These are phyloP conservation scores for Tricholoma terreum DNA, from an alignment of 768 basidiomycete species.

Conservation along the genomic window DNA sequence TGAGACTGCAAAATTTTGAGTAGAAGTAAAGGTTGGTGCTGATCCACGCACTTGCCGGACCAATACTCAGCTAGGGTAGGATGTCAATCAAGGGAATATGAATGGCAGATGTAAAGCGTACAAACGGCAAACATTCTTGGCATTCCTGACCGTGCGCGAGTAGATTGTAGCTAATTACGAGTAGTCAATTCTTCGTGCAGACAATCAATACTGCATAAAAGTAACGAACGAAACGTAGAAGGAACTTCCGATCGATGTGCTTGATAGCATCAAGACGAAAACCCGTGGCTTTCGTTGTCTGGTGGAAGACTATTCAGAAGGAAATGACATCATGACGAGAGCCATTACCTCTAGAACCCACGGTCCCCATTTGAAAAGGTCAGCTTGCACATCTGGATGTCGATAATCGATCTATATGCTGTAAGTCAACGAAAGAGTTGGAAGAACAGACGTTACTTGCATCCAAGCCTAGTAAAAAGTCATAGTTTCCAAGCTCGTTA, in stretches of 20 bases:
- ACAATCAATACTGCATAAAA: neutral
- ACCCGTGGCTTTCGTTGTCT: conserved; percentile 70
- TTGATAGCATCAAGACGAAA: conserved; percentile 92
- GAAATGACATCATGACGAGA: neutral
- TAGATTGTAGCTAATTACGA: conserved; percentile 45
- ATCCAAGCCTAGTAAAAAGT: conserved; percentile 75
- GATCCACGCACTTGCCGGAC: conserved; percentile 57
- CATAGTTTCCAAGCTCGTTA: conserved; percentile 83
- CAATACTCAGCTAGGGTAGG: conserved; percentile 72
- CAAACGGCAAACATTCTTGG: conserved; percentile 57
- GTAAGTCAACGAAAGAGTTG: neutral
- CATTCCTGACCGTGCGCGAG: conserved; percentile 42
- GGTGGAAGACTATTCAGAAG: conserved; percentile 1
- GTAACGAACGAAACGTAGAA: conserved; percentile 61
- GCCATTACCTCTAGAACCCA: conserved; percentile 60
- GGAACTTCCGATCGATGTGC: conserved; percentile 73
- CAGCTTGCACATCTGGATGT: conserved; percentile 75
- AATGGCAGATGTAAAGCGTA: conserved; percentile 21
- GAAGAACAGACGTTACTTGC: conserved; percentile 35
- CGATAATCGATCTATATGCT: conserved; percentile 69
- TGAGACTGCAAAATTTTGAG: conserved; percentile 35
- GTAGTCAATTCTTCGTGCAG: neutral
- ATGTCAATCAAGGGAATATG: conserved; percentile 1
- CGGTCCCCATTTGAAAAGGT: conserved; percentile 71
- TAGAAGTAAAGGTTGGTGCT: neutral